These are phyloP conservation scores for Curvularia eragrostidis DNA, from an alignment of 2,329 filamentous ascomycete genomes.

Conservation along the genomic window DNA sequence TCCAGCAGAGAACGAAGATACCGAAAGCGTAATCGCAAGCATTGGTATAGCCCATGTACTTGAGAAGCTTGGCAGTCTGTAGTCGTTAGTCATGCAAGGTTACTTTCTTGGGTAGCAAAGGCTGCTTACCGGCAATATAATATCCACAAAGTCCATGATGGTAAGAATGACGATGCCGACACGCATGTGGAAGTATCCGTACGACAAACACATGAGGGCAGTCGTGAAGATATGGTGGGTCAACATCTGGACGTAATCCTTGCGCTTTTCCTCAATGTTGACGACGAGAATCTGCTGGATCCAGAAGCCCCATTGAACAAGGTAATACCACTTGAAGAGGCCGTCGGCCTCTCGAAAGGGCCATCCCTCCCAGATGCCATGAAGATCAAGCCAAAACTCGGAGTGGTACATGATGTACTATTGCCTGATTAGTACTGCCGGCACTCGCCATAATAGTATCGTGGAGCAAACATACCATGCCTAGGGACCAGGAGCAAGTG, in stretches of 20 bases:
- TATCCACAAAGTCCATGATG: conserved; percentile 92
- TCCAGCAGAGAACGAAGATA: conserved; percentile 85
- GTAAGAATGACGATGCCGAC: conserved; percentile 89
- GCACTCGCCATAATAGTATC: not conserved
- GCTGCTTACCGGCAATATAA: conserved; percentile 75
- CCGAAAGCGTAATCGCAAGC: conserved; percentile 82
- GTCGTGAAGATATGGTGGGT: conserved; percentile 92
- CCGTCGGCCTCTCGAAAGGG: conserved; percentile 77
- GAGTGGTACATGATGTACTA: conserved; percentile 84
- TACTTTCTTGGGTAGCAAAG: not conserved
- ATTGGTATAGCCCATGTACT: conserved; percentile 77
- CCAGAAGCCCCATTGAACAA: conserved; percentile 92
- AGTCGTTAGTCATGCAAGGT: conserved; percentile 20
- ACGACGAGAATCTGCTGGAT: conserved; percentile 93
- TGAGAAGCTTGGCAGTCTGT: conserved; percentile 85
- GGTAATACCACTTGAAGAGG: conserved; percentile 84
- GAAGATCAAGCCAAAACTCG: conserved; percentile 77
- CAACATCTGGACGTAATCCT: conserved; percentile 97
- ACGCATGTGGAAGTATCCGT: conserved; percentile 84
- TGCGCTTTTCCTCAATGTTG: conserved; percentile 90
- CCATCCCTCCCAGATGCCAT: conserved; percentile 83
- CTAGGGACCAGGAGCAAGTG: conserved; percentile 78
- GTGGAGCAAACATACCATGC: conserved; percentile 66
- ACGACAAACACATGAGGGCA: conserved; percentile 78
- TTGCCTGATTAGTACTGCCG: conserved; percentile 20